Evolutionary conservation across 768 basidiomycete species (phyloP).

Genomic region (Trametopsis cervina): DNA sequence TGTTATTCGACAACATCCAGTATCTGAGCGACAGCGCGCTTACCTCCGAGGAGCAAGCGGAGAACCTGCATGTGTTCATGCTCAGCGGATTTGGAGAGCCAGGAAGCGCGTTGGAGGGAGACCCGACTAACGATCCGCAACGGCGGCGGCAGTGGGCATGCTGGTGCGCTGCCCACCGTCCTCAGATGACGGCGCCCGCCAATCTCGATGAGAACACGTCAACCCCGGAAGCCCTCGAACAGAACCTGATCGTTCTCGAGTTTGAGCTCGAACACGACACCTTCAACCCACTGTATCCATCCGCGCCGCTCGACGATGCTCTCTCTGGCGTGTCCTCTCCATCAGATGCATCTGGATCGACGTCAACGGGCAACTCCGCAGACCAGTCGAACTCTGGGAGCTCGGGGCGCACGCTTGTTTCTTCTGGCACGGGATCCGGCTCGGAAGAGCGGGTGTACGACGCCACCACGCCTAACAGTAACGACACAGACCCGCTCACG

Average conservation of each 20-base stretch:
- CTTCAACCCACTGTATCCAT: constrained; percentile 65
- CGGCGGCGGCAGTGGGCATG: constrained; percentile 52
- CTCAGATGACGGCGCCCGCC: constrained; percentile 25
- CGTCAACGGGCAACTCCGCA: constrained; percentile 12
- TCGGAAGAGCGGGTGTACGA: constrained; percentile 8
- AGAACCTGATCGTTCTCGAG: constrained; percentile 58
- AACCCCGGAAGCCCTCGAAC: constrained; percentile 6
- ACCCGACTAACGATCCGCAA: constrained; percentile 21
- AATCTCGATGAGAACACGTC: constrained; percentile 7
- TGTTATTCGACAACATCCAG: constrained; percentile 70
- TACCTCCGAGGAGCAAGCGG: constrained; percentile 32
- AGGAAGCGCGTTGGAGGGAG: constrained; percentile 34
- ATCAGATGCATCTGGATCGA: constrained; percentile 16
- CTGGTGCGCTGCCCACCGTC: constrained; percentile 63
- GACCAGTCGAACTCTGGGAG: constrained; percentile 11
- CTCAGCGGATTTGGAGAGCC: constrained; percentile 68
- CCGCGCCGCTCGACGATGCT: constrained; percentile 13
- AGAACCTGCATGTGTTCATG: constrained; percentile 60
- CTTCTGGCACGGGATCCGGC: constrained; percentile 8
- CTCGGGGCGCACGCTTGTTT: constrained; percentile 22
- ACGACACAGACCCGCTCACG: constrained; percentile 4
- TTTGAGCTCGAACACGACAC: constrained; percentile 71
- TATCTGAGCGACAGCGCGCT: constrained; percentile 48
- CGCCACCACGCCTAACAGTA: constrained; percentile 8
- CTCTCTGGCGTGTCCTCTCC: constrained; percentile 23